phyloP scores from a whole-genome alignment of 2,329 filamentous ascomycete species.

The Trichoderma koningii region DNA sequence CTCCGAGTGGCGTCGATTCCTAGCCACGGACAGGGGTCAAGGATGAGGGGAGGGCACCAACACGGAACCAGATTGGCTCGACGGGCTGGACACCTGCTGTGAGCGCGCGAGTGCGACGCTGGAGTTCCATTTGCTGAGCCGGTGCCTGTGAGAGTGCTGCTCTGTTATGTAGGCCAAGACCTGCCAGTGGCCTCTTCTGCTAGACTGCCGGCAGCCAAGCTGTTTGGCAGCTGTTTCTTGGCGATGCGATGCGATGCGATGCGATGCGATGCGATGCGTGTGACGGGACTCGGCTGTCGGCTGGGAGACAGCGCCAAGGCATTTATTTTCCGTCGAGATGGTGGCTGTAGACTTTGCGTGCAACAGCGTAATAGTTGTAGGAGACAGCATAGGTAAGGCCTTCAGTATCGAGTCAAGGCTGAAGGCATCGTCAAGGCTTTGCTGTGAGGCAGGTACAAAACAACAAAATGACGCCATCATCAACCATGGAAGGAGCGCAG shows the following conservation, averaged over 20 bases:
- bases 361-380: neutral
- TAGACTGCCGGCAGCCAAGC: neutral
- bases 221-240: conserved; percentile 13
- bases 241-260: neutral
- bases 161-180: conserved; percentile 10
- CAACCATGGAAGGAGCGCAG: neutral
- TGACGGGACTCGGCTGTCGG: conserved; percentile 14
- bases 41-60: conserved; percentile 1
- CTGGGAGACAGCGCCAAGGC: conserved; percentile 18
- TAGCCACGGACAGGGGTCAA: conserved; percentile 1
- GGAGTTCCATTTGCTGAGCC: neutral
- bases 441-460: too few species aligned
- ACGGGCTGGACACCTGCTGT: neutral
- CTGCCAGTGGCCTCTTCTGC: neutral
- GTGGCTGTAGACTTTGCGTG: neutral
- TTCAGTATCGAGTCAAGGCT: too few species aligned
- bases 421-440: neutral
- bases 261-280: neutral
- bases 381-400: neutral
- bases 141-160: too few species aligned
- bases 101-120: conserved; percentile 6
- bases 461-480: neutral
- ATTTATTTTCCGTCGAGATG: neutral
- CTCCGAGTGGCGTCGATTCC: conserved; percentile 19
- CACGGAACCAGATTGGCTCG: conserved; percentile 5